These are phyloP conservation scores for Dryas alaskensis DNA, from an alignment of 306 rosid genomes.

Conservation along the genomic window DNA sequence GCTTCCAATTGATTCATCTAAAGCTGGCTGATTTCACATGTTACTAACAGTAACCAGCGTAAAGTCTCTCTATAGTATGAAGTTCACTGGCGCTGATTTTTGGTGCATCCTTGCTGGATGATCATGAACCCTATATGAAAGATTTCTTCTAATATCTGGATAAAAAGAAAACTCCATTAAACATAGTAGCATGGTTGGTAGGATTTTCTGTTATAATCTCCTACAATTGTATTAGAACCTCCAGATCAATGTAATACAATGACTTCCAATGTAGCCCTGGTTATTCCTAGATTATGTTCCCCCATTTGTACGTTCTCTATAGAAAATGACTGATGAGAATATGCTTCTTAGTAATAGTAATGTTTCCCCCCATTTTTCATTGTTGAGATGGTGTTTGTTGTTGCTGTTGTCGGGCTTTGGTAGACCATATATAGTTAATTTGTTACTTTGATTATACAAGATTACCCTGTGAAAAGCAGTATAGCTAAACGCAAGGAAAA, in stretches of 20 bases:
- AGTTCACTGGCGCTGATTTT: neutral
- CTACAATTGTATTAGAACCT: slow-evolving; percentile 1
- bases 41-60: slow-evolving; percentile 2
- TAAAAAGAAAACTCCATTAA: neutral
- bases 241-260: neutral
- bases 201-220: neutral
- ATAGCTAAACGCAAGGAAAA: no score
- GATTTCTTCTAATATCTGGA: neutral
- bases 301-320: neutral
- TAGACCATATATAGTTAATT: no score
- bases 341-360: no score
- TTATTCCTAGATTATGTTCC: neutral
- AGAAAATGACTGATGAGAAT: neutral
- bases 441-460: no score
- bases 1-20: slow-evolving; percentile 37
- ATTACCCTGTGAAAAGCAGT: no score
- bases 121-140: neutral
- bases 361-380: no score
- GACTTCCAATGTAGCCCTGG: neutral
- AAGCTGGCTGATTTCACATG: slow-evolving; percentile 36
- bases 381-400: no score
- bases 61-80: neutral
- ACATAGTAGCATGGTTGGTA: neutral
- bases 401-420: no score
- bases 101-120: neutral